Base-by-base conservation (phyloP, 768 basidiomycete species). In the Dioszegia crocea region DNA sequence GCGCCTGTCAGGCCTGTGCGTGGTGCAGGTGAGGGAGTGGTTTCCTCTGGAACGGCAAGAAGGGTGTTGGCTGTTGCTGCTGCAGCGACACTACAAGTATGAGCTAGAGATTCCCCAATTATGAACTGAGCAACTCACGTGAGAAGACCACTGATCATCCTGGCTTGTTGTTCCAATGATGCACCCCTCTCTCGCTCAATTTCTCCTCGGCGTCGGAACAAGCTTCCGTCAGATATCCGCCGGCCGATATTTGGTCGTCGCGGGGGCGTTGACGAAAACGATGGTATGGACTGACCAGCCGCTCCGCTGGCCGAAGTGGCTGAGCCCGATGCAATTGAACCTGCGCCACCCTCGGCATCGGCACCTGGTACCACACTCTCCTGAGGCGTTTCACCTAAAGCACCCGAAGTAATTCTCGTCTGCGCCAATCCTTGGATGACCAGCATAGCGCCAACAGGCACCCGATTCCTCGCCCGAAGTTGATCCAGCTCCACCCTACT, bases 41-140 rank as follows among this genome's bases (percentile, higher is more conserved):
- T 45, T 3, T 85, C 83, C 9, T 39, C 14, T 4, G 61, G 56
- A 17, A 29, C 30, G 24, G 64, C 33, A 17, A 57, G 17, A 33
- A 89, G 81, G 2, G 89, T 91, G 8, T 88, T 88, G 1, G 89
- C 89, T 1, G 89, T 90, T n/a, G 89, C 89, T 10, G 89, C 88
- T n/a, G 89, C 88, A 3, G 89, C 89, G 30, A 91, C 89, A 66
- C 89, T 88, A 62, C 19, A 33, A 17, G 4, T n/a, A 52, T 46
- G 8, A 50, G 51, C 30, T 36, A 26, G 16, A 36, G 50, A 39
- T 26, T n/a, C 17, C 31, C 5, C 36, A 41, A 43, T 10, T 29
- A 45, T 0, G 27, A 6, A 23, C 30, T 26, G 41, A 11, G n/a
- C 24, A 45, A 26, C 70, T 64, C 58, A 71, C 70, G 67, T 65